A percentile compares a stretch with the other conserved stretches of the same genome.
Evolutionary conservation across 345 rosid species (phyloP).

Genomic region (Dimocarpus longan): DNA sequence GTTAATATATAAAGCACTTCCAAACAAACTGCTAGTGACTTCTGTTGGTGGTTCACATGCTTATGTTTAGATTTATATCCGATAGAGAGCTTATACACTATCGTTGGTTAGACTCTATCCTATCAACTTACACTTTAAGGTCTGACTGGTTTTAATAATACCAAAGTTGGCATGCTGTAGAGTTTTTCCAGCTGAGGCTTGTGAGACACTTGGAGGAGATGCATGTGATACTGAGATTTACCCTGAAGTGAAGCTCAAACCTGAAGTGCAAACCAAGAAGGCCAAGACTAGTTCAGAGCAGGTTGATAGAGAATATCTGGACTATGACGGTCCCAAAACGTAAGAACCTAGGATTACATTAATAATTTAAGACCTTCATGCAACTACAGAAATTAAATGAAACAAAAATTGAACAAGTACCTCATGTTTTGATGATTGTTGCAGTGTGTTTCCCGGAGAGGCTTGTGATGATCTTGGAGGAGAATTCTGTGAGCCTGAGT

Average conservation of each 20-base stretch:
- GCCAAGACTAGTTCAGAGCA: conserved; percentile 42
- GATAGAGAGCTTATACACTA: no score
- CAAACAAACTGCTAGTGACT: neutral
- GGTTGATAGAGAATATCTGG: conserved; percentile 69
- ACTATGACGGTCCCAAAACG: conserved; percentile 70
- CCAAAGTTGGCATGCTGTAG: conserved; percentile 26
- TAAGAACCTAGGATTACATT: conserved; percentile 31
- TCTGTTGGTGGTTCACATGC: neutral
- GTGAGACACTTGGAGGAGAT: conserved; percentile 66
- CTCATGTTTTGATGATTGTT: conserved; percentile 10
- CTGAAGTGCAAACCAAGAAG: conserved; percentile 33
- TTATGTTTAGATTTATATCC: neutral
- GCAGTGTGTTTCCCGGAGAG: conserved; percentile 74
- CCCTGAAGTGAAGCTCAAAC: conserved; percentile 63
- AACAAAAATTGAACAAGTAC: neutral
- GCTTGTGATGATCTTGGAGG: conserved; percentile 97
- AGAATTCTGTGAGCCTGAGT: conserved; percentile 79
- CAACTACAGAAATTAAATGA: neutral
- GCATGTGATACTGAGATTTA: conserved; percentile 62
- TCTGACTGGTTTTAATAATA: no score
- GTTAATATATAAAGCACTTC: neutral
- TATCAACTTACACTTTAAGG: no score
- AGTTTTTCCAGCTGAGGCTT: conserved; percentile 76
- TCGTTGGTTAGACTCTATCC: no score
- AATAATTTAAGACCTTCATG: neutral